Evolutionary conservation across 2,329 filamentous ascomycete species (phyloP).

Genomic region (Aspergillus sp.): DNA sequence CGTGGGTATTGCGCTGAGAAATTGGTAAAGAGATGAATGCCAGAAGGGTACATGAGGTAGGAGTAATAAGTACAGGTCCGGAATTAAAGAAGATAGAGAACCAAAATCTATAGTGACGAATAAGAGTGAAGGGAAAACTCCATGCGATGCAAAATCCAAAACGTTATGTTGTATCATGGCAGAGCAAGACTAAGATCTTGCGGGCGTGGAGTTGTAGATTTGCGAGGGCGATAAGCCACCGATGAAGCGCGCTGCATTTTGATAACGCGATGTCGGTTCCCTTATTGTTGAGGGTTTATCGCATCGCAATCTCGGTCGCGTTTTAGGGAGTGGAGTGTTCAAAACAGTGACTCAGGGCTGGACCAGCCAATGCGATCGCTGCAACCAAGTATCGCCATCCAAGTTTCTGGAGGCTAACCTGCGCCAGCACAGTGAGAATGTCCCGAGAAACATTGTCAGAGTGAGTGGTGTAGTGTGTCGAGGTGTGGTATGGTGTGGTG

Average conservation of each 20-base stretch:
- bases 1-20: not conserved
- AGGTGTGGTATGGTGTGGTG: not conserved
- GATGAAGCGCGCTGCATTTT: not conserved
- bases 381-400: slow-evolving; percentile 1
- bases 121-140: not conserved
- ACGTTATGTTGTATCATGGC: not conserved
- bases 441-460: slow-evolving; percentile 9
- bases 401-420: slow-evolving; percentile 10
- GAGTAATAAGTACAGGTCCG: not conserved
- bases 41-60: not conserved
- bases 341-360: not conserved
- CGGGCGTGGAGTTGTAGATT: not conserved
- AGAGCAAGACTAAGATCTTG: not conserved
- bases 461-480: not conserved
- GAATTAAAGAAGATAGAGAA: not conserved
- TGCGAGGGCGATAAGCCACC: not conserved
- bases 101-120: not conserved
- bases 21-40: not conserved
- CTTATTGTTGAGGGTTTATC: not conserved
- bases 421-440: slow-evolving; percentile 25
- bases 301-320: not conserved
- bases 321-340: not conserved
- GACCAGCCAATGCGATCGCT: slow-evolving; percentile 1
- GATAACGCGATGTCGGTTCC: not conserved
- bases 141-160: not conserved